phyloP scores from a whole-genome alignment of 2,329 filamentous ascomycete species.

The Monilinia laxa region DNA sequence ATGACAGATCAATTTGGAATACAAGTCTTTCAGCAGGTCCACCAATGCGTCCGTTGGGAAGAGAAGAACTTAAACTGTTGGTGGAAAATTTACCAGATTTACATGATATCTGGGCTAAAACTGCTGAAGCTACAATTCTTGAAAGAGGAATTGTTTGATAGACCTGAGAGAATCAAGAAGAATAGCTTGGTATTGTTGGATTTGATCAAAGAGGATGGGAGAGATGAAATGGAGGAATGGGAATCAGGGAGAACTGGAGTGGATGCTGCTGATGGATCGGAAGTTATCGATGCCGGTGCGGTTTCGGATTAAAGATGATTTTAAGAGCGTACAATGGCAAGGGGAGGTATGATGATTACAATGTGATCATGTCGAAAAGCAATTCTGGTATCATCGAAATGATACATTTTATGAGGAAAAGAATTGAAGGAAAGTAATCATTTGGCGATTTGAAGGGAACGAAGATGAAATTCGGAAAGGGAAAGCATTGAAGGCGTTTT shows the following conservation, averaged over 20 bases:
- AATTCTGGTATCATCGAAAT: background rate
- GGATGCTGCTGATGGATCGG: background rate
- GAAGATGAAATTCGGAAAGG: background rate
- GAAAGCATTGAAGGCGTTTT: background rate
- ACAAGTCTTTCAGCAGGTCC: conserved; percentile 61
- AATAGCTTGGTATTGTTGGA: conserved; percentile 63
- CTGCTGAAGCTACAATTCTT: conserved; percentile 61
- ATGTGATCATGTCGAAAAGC: background rate
- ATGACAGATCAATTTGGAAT: conserved; percentile 52
- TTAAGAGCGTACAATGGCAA: background rate
- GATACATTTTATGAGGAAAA: background rate
- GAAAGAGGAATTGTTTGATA: conserved; percentile 59
- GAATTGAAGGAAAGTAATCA: background rate
- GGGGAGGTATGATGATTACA: background rate
- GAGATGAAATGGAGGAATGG: conserved; percentile 62
- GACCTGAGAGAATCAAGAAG: conserved; percentile 60
- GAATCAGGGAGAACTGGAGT: conserved; percentile 26
- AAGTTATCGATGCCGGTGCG: conserved; percentile 8
- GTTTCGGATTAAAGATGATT: conserved; percentile 18
- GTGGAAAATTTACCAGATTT: conserved; percentile 57
- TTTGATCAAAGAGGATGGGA: conserved; percentile 61
- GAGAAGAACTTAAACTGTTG: conserved; percentile 52
- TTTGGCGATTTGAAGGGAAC: background rate
- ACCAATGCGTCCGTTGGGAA: conserved; percentile 57
- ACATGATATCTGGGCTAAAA: conserved; percentile 61